phyloP scores from a whole-genome alignment of 208 protist species.

The Leishmania major region DNA sequence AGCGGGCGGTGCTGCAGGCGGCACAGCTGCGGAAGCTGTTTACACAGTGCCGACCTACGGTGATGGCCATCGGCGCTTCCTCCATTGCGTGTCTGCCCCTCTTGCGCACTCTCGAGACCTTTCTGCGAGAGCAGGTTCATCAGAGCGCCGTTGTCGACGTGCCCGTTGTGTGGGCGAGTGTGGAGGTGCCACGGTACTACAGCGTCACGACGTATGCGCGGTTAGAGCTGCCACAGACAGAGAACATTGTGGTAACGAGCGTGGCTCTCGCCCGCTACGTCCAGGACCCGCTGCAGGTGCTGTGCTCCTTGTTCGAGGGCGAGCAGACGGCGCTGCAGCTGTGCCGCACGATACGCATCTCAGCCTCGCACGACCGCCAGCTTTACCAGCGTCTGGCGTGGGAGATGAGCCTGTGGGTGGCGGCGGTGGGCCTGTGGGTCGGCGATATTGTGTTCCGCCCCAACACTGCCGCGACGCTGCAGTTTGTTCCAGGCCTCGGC shows the following conservation, averaged over 20 bases:
- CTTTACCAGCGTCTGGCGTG: conserved; percentile 71
- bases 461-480: conserved; percentile 52
- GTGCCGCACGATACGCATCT: conserved; percentile 40
- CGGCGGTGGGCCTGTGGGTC: conserved; percentile 60
- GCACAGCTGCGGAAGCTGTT: conserved; percentile 73
- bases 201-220: conserved; percentile 54
- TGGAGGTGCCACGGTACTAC: conserved; percentile 75
- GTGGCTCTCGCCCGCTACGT: conserved; percentile 69
- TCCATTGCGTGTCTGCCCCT: conserved; percentile 44
- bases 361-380: conserved; percentile 44
- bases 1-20: conserved; percentile 51
- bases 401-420: conserved; percentile 87
- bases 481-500: conserved; percentile 86
- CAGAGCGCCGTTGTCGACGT: conserved; percentile 43
- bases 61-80: conserved; percentile 74
- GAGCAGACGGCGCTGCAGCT: conserved; percentile 66
- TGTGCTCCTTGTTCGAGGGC: conserved; percentile 74
- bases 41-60: conserved; percentile 51
- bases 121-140: conserved; percentile 61
- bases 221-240: conserved; percentile 44
- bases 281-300: conserved; percentile 72
- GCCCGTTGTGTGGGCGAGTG: conserved; percentile 71
- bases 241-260: conserved; percentile 48
- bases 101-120: conserved; percentile 66
- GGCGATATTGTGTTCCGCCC: conserved; percentile 57